Conservation (phyloP, 83 land plant genomes). For the Larix sibirica region DNA sequence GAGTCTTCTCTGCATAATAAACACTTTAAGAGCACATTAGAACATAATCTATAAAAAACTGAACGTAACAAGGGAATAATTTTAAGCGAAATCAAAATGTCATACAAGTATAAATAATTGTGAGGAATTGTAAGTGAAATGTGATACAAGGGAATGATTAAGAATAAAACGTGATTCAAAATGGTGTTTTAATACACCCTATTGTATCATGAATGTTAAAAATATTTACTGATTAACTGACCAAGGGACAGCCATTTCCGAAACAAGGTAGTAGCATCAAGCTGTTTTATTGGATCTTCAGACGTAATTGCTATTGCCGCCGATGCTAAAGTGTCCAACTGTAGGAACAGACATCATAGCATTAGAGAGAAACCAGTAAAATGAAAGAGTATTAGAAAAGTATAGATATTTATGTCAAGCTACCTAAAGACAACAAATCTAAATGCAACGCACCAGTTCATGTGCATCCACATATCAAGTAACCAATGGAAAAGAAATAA, state of each 20-base stretch:
- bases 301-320: constrained; percentile 58
- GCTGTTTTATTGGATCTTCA: constrained; percentile 47
- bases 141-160: not conserved
- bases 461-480: not conserved
- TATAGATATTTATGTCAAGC: too few species aligned
- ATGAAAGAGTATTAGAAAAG: not conserved
- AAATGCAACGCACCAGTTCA: not conserved
- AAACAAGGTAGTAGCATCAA: constrained; percentile 61
- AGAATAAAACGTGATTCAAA: too few species aligned
- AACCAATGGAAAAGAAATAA: not conserved
- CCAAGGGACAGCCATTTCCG: constrained; percentile 55
- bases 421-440: not conserved
- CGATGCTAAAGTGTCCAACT: constrained; percentile 18
- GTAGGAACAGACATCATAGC: not conserved
- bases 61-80: not conserved
- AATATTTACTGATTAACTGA: not conserved
- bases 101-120: too few species aligned
- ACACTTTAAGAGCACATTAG: not conserved
- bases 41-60: not conserved
- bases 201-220: not conserved
- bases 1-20: constrained; percentile 42
- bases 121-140: constrained; percentile 5
- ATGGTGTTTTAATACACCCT: not conserved
- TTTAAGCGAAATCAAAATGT: constrained; percentile 16
- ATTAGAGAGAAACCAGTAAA: not conserved